Base-by-base conservation (phyloP, 805 yeast genomes). In the Yarrowia phangngaensis region DNA sequence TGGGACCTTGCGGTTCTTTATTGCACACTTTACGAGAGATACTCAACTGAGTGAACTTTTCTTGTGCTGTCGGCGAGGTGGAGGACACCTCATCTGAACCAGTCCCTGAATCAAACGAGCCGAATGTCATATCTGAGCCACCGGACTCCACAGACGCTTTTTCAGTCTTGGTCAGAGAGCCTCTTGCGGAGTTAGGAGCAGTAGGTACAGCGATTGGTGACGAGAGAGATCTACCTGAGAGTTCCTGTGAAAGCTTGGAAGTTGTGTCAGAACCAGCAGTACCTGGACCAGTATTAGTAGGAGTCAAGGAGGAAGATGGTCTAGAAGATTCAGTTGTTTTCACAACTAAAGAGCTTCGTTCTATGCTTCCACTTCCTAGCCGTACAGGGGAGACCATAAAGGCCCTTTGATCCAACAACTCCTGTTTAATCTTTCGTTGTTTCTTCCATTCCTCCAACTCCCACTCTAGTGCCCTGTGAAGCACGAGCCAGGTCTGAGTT, bases 401-500 rank as follows among this genome's bases (percentile, higher is more conserved):
- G n/a, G n/a, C n/a, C n/a, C n/a, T n/a, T n/a, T 11, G 13, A 8
- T 24, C 30, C n/a, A 35, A 35, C 43, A 12, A 16, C 14, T 35
- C 43, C 6, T 19, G 11, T 24, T 38, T 38, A 8, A 26, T 23
- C 6, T 35, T 30, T 3, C 43, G 7, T 23, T 27, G 26, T 24
- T 27, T 38, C 32, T 38, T 38, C 32, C 45, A 41, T 13, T 29
- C 23, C 14, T 34, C 51, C 36, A 54, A 12, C 30, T 59, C 63
- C 65, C 71, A 64, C 3, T 65, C 61, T 6, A 79, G 61, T 19
- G 77, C 67, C 17, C 73, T 74, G 11, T 74, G 72, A 5, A 80
- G 63, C 4, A 79, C 70, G 52, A 72, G 64, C 87, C 87, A 80
- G 0, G 78, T 71, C 57, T 78, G 84, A 48, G 80, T 70, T 51